Conservation (phyloP, 2,329 filamentous ascomycete species). For the Aaosphaeria arxii region DNA sequence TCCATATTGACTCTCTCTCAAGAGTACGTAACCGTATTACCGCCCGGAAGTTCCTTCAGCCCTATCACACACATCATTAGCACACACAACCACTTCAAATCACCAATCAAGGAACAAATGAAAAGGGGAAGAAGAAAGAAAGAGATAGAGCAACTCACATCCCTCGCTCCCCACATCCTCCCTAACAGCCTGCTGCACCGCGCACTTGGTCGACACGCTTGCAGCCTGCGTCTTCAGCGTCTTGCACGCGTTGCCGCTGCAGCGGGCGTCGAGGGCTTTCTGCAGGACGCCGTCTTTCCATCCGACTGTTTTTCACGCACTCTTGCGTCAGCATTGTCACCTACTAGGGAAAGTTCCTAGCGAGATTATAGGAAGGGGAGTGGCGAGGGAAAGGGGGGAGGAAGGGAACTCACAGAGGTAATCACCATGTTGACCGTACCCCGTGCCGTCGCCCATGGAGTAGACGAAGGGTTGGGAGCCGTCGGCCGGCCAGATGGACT, state of each 20-base stretch:
- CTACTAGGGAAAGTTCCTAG: too few relatives aligned
- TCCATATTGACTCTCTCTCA: too few relatives aligned
- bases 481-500: slow-evolving; percentile 18
- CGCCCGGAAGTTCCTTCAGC: slow-evolving; percentile 17
- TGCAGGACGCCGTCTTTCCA: slow-evolving; percentile 51
- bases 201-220: slow-evolving; percentile 12
- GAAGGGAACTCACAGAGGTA: slow-evolving; percentile 14
- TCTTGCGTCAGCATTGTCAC: too few relatives aligned
- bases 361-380: neutral
- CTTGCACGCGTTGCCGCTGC: slow-evolving; percentile 33
- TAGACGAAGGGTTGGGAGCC: slow-evolving; percentile 25
- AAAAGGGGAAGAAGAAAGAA: neutral
- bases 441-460: slow-evolving; percentile 37
- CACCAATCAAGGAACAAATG: too few relatives aligned
- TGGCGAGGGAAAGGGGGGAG: neutral
- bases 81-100: neutral
- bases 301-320: slow-evolving; percentile 17
- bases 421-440: slow-evolving; percentile 23
- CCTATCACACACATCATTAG: slow-evolving; percentile 6
- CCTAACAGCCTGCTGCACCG: slow-evolving; percentile 14
- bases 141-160: slow-evolving; percentile 9
- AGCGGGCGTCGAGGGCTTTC: slow-evolving; percentile 34
- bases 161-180: slow-evolving; percentile 13
- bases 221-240: slow-evolving; percentile 21
- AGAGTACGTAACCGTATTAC: slow-evolving; percentile 8